These are phyloP conservation scores for Penicillium paxilli DNA, from an alignment of 495 filamentous ascomycete species.

Conservation along the genomic window DNA sequence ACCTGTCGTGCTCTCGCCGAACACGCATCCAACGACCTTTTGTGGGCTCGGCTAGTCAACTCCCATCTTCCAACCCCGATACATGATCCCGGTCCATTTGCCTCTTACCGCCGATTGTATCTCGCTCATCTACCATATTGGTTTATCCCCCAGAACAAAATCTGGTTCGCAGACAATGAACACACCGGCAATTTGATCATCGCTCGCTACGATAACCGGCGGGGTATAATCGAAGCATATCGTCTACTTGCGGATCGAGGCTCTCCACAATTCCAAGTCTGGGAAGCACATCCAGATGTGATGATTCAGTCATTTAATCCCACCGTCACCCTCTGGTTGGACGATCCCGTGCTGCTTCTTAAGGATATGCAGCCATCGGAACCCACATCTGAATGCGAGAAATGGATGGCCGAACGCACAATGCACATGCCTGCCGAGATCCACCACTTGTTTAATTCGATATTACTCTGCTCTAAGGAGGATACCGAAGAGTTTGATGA, in stretches of 20 bases:
- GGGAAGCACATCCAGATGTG: slow-evolving; percentile 66
- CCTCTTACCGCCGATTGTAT: slow-evolving; percentile 68
- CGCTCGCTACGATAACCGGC: slow-evolving; percentile 66
- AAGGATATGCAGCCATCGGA: slow-evolving; percentile 31
- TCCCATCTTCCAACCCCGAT: slow-evolving; percentile 55
- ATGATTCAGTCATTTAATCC: slow-evolving; percentile 76
- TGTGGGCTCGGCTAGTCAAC: slow-evolving; percentile 66
- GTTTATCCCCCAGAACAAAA: slow-evolving; percentile 75
- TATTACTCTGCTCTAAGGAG: slow-evolving; percentile 44
- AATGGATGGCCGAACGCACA: slow-evolving; percentile 34
- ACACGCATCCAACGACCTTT: slow-evolving; percentile 53
- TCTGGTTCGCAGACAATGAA: slow-evolving; percentile 84
- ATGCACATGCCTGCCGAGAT: slow-evolving; percentile 56
- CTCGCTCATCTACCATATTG: slow-evolving; percentile 74
- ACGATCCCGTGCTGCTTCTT: slow-evolving; percentile 68
- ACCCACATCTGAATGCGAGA: slow-evolving; percentile 24
- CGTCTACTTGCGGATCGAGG: slow-evolving; percentile 66
- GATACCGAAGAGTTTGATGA: slow-evolving; percentile 30
- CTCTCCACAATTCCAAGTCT: slow-evolving; percentile 51
- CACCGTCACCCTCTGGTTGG: slow-evolving; percentile 63
- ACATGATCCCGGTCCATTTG: slow-evolving; percentile 53
- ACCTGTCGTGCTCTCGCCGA: slow-evolving; percentile 56
- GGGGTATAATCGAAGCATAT: slow-evolving; percentile 79
- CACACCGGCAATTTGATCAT: slow-evolving; percentile 70
- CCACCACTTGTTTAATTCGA: slow-evolving; percentile 47